Evolutionary conservation across 2,329 filamentous ascomycete species (phyloP), one percentile per base, ranked within the genome.

Genomic region (Pseudocercospora vitis): DNA sequence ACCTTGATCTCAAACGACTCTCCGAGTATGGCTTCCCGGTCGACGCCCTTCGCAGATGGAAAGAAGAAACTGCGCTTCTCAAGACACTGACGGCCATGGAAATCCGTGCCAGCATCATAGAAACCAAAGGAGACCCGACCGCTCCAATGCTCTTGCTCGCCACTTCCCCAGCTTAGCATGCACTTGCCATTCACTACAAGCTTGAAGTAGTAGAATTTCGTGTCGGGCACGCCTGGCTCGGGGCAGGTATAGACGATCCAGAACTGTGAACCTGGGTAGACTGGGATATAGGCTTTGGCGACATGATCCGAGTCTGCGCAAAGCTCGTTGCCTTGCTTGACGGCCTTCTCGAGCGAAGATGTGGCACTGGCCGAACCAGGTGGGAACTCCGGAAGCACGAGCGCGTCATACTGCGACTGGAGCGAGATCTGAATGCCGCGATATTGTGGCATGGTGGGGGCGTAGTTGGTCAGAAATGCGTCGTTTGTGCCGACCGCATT

Each of bases 81-180:
- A 3, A 75, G 50, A 3, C 63, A 58, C 12, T 58, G 65, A 44
- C 60, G 65, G 0, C 68, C 68, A 3, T 64, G 56, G n/a, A 61
- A 64, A 29, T 66, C 65, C 4, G 62, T 60, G 4, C 61, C 60
- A 31, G 63, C 63, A 57, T 73, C 68, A 50, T 70, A 76, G 5
- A 78, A 58, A 3, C 67, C 74, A 60, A 74, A 78, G 66, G 76
- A 71, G 0, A 71, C 72, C 59, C 74, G 76, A 0, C 77, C 76
- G 14, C 62, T 65, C 69, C 70, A 78, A 3, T 61, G 62, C 9
- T 78, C 68, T 12, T 72, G 66, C 45, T 69, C 70, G 2, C 74
- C 74, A 1, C 69, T 69, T 2, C 72, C 71, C 76, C 76, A 79
- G 55, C 66, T 76, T 7, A 75, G 63, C 11, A 76, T 58, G 24